phyloP scores from a whole-genome alignment of 2,329 filamentous ascomycete species.

The Pseudogymnoascus destructans region DNA sequence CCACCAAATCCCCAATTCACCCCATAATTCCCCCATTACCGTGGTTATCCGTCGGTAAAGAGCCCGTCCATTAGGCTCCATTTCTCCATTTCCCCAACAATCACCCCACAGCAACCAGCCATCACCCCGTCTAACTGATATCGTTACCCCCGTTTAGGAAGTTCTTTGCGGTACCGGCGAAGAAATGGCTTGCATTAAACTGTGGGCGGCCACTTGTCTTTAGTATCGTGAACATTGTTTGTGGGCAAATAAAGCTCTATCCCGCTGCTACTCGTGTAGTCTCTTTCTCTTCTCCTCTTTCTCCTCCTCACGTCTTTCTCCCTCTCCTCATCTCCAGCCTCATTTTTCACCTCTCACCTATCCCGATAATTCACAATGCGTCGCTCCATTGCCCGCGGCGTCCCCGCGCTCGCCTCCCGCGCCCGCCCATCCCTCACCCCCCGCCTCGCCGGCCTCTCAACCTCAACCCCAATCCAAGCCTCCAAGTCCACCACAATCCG shows the following conservation, averaged over 20 bases:
- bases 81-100: slow-evolving; percentile 8
- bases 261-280: neutral
- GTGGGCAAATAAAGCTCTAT: neutral
- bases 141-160: neutral
- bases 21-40: neutral
- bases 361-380: slow-evolving; percentile 19
- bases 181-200: neutral
- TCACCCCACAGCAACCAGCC: neutral
- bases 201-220: neutral
- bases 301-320: neutral
- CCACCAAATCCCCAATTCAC: neutral
- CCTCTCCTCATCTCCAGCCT: neutral
- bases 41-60: slow-evolving; percentile 9
- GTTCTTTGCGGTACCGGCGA: neutral
- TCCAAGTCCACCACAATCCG: slow-evolving; percentile 33
- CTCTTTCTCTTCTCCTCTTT: neutral
- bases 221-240: neutral
- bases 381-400: slow-evolving; percentile 21
- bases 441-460: slow-evolving; percentile 17
- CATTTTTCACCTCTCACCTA: neutral
- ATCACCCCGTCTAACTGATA: slow-evolving; percentile 1
- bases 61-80: neutral
- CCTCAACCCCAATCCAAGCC: slow-evolving; percentile 18
- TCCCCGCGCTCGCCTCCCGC: slow-evolving; percentile 19
- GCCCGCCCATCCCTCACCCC: slow-evolving; percentile 18